These are phyloP conservation scores for Naganishia onofrii DNA, from an alignment of 768 basidiomycete species.

Conservation along the genomic window DNA sequence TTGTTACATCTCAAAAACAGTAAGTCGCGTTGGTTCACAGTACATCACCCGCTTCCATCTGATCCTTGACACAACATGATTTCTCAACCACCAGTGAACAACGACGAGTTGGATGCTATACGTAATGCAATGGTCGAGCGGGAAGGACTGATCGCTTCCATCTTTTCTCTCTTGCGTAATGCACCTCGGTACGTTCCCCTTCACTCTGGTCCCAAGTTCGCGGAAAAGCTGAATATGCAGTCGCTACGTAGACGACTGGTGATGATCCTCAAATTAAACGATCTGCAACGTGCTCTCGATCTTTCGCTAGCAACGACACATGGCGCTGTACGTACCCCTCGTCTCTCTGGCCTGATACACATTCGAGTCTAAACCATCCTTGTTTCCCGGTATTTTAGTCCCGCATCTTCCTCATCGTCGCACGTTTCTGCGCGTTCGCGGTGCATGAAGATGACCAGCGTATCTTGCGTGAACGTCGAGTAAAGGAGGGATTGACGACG, in stretches of 20 bases:
- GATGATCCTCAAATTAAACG: constrained; percentile 64
- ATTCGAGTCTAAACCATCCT: neutral
- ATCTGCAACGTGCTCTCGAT: constrained; percentile 74
- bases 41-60: too few relatives aligned
- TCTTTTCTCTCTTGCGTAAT: constrained; percentile 81
- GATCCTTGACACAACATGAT: too few relatives aligned
- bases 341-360: neutral
- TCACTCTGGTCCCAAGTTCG: too few relatives aligned
- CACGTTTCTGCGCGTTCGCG: constrained; percentile 69
- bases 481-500: constrained; percentile 35
- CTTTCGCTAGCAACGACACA: constrained; percentile 79
- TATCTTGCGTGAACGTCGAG: constrained; percentile 27
- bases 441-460: constrained; percentile 41
- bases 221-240: constrained; percentile 48
- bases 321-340: constrained; percentile 31
- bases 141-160: constrained; percentile 77
- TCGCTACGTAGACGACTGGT: constrained; percentile 48
- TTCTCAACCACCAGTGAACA: constrained; percentile 51
- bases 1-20: constrained; percentile 29
- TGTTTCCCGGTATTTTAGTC: constrained; percentile 54
- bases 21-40: too few relatives aligned
- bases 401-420: constrained; percentile 86
- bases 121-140: constrained; percentile 74
- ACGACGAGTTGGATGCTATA: constrained; percentile 76
- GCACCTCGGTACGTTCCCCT: constrained; percentile 65